A percentile compares a stretch with the other conserved stretches of the same genome.
phyloP scores from a whole-genome alignment of 2,329 filamentous ascomycete species.

The Phoma sp. region DNA sequence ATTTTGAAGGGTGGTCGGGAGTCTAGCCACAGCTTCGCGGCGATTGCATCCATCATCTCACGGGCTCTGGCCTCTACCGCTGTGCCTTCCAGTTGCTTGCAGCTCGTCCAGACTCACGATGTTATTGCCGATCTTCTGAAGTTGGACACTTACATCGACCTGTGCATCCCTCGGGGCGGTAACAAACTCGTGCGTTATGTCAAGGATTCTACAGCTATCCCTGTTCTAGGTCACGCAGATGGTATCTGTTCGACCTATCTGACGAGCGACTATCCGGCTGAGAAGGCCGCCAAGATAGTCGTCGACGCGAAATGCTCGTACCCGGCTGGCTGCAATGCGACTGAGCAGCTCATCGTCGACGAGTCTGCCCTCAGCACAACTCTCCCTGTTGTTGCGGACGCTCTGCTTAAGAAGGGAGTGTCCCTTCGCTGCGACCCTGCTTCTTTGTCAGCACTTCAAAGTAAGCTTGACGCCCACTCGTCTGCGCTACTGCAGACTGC shows the following conservation, averaged over 20 bases:
- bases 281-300: slow-evolving; percentile 75
- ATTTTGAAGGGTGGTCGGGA: slow-evolving; percentile 98
- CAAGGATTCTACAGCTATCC: slow-evolving; percentile 89
- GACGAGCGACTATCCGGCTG: slow-evolving; percentile 74
- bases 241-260: slow-evolving; percentile 89
- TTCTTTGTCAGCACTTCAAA: slow-evolving; percentile 68
- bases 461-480: slow-evolving; percentile 52
- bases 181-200: slow-evolving; percentile 91
- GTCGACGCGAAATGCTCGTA: slow-evolving; percentile 95
- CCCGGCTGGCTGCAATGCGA: slow-evolving; percentile 90
- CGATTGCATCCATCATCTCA: slow-evolving; percentile 86
- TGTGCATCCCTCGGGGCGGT: slow-evolving; percentile 90
- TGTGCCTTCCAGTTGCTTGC: slow-evolving; percentile 86
- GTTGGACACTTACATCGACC: slow-evolving; percentile 86
- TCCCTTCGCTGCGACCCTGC: slow-evolving; percentile 77
- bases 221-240: slow-evolving; percentile 94
- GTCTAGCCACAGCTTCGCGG: slow-evolving; percentile 91
- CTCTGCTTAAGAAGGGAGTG: slow-evolving; percentile 78
- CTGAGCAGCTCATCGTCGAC: slow-evolving; percentile 91
- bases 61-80: slow-evolving; percentile 71
- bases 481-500: slow-evolving; percentile 66
- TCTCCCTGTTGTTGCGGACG: slow-evolving; percentile 74
- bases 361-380: slow-evolving; percentile 69
- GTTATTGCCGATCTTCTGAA: slow-evolving; percentile 86
- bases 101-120: slow-evolving; percentile 92